A percentile compares a stretch with the other conserved stretches of the same genome.
These are phyloP conservation scores for Skeletonema menzelii DNA, from an alignment of 108 stramenopile genomes.

Conservation along the genomic window DNA sequence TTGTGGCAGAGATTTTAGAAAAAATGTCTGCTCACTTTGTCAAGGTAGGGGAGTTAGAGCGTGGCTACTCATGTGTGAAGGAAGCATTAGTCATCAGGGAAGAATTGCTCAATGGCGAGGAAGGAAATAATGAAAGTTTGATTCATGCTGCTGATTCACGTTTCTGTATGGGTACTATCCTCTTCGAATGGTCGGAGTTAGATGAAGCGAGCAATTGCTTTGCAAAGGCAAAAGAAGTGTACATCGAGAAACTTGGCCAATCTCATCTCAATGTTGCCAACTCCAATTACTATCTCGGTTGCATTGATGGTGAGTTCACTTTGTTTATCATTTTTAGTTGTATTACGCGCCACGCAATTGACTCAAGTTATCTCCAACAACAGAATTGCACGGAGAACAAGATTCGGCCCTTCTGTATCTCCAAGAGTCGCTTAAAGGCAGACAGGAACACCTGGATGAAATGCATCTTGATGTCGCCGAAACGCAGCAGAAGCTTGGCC, in stretches of 20 bases:
- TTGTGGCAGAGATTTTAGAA: constrained; percentile 33
- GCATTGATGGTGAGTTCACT: constrained; percentile 24
- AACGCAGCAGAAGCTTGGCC: constrained; percentile 33
- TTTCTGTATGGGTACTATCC: constrained; percentile 41
- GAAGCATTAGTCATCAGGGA: constrained; percentile 41
- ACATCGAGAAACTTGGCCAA: constrained; percentile 16
- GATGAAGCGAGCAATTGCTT: constrained; percentile 37
- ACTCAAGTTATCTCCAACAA: background rate
- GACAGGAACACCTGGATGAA: constrained; percentile 25
- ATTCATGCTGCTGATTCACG: constrained; percentile 42
- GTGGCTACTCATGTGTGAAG: constrained; percentile 43
- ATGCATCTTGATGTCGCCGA: constrained; percentile 19
- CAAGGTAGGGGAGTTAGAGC: constrained; percentile 39
- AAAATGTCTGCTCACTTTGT: constrained; percentile 43
- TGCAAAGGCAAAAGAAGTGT: constrained; percentile 31
- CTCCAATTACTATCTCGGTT: constrained; percentile 34
- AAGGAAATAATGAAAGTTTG: constrained; percentile 16
- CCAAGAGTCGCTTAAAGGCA: constrained; percentile 30
- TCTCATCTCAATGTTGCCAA: constrained; percentile 25
- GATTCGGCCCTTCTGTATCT: constrained; percentile 33
- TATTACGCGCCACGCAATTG: background rate
- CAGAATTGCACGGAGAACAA: constrained; percentile 21
- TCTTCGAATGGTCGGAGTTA: constrained; percentile 39
- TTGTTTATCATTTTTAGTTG: background rate
- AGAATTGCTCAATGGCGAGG: constrained; percentile 1